Evolutionary conservation across 352 stramenopile genomes (phyloP).

Genomic region (Globisporangium radiosum): DNA sequence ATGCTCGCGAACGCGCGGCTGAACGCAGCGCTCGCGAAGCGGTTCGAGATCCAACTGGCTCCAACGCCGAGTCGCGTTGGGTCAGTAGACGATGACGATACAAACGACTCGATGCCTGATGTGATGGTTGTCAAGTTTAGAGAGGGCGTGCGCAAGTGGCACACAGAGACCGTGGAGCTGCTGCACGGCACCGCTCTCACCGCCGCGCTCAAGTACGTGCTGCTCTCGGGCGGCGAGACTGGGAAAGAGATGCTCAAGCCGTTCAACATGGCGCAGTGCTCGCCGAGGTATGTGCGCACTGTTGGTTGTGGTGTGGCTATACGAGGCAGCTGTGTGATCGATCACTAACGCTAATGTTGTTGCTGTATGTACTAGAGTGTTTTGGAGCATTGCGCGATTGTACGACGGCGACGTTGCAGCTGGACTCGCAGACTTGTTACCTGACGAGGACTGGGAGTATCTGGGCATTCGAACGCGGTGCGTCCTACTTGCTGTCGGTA

Average conservation of each 20-base stretch:
- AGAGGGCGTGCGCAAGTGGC: conserved; percentile 75
- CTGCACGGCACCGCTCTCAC: conserved; percentile 62
- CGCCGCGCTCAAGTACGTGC: conserved; percentile 76
- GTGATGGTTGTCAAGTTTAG: conserved; percentile 75
- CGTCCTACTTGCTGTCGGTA: not conserved
- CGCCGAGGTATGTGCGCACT: conserved; percentile 35
- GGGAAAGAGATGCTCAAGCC: conserved; percentile 85
- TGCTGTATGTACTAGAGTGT: conserved; percentile 24
- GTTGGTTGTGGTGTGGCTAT: not conserved
- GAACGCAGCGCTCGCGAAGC: conserved; percentile 49
- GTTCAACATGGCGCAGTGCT: conserved; percentile 87
- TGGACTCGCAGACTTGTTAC: conserved; percentile 58
- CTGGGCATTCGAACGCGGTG: conserved; percentile 68
- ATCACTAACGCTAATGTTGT: too few species aligned
- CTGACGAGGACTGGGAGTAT: conserved; percentile 81
- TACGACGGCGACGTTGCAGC: conserved; percentile 67
- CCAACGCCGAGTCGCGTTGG: conserved; percentile 16
- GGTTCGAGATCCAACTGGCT: conserved; percentile 54
- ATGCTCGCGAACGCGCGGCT: conserved; percentile 66
- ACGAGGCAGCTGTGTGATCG: not conserved
- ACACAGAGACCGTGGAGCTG: conserved; percentile 63
- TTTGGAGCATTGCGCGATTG: conserved; percentile 79
- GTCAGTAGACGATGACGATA: too few species aligned
- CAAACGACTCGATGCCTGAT: conserved; percentile 1
- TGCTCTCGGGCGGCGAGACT: conserved; percentile 72